Percentiles rank a stretch among this genome's conserved stretches.
These are phyloP conservation scores for Coemansia sp. DNA, from an alignment of 192 early-diverging fungal genomes.

Conservation along the genomic window DNA sequence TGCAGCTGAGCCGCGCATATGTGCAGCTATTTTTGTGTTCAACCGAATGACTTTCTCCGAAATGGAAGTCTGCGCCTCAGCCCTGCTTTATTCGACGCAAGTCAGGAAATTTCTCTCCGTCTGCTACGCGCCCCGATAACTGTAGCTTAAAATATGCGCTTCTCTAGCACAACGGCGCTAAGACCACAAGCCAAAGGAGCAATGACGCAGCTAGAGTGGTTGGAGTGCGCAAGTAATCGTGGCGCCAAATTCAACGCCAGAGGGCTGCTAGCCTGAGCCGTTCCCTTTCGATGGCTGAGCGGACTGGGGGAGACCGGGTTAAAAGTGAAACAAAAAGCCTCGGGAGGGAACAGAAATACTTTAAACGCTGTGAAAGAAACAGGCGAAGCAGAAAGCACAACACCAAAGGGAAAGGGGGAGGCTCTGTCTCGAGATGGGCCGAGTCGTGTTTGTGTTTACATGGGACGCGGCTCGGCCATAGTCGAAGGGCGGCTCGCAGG, in stretches of 20 bases:
- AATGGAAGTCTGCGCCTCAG: not conserved
- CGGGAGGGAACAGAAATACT: not conserved
- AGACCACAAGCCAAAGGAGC: not conserved
- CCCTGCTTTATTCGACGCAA: not conserved
- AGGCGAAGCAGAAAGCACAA: not conserved
- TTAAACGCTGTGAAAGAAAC: not conserved
- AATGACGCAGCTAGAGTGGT: not conserved
- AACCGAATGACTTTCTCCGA: not conserved
- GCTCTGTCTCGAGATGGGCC: not conserved
- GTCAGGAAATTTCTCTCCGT: not conserved
- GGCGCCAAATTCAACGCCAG: not conserved
- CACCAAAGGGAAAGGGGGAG: not conserved
- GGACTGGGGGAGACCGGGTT: not conserved
- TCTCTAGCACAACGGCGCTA: not conserved
- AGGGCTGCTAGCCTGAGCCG: not conserved
- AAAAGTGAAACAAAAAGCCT: conserved; percentile 5
- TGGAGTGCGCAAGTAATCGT: not conserved
- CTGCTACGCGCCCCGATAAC: not conserved
- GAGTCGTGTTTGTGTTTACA: not conserved
- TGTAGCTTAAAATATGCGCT: not conserved
- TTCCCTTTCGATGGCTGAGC: not conserved
- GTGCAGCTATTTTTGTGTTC: conserved; percentile 1
- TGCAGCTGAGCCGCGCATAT: conserved; percentile 24
- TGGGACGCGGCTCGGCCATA: not conserved
- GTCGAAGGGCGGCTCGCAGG: not conserved